Base-by-base conservation (phyloP, 1,284 basidiomycete species). In the Naganishia cerealis region DNA sequence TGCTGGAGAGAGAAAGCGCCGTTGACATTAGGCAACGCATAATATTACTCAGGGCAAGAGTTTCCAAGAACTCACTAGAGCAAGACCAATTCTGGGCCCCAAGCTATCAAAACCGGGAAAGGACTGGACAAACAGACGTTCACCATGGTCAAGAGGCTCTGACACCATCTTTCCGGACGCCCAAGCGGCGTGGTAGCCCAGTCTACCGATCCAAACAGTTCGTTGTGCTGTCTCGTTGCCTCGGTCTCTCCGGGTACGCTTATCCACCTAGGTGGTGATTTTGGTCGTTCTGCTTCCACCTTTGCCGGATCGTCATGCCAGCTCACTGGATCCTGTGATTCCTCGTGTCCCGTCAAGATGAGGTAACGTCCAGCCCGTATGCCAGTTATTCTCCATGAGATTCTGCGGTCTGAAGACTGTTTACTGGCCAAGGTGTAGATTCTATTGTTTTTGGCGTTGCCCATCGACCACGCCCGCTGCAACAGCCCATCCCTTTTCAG, bases 71-170 rank as follows among this genome's bases (percentile, higher is more conserved):
- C 67, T 57, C 26, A 68, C 67, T 70, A 70, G 12, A 70, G 36
- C 38, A 67, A 24, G 26, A 61, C 61, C 55, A 42, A 48, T 36
- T 65, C 62, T 5, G 46, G 50, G 21, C 66, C 66, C 69, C 69
- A 70, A 13, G 55, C 39, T 16, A 70, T 15, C 18, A 70, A 26
- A n/a, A 67, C 61, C 9, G 69, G 66, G 58, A 61, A 70, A n/a
- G 69, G 69, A 36, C 66, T 57, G 13, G 57, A 36, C 40, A 70
- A 29, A 54, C 67, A 69, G 6, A 69, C 7, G 21, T 66, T 66
- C 1, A 66, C 56, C 63, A 61, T 55, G 13, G 56, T 65, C 46
- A 66, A 15, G 33, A 69, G 21, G 21, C 56, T 59, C 36, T 55
- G 39, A 21, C 36, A 52, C 67, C 67, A 69, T n/a, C 40, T n/a